Conservation (phyloP, 106 monocot species). For the Agapanthus africanus region DNA sequence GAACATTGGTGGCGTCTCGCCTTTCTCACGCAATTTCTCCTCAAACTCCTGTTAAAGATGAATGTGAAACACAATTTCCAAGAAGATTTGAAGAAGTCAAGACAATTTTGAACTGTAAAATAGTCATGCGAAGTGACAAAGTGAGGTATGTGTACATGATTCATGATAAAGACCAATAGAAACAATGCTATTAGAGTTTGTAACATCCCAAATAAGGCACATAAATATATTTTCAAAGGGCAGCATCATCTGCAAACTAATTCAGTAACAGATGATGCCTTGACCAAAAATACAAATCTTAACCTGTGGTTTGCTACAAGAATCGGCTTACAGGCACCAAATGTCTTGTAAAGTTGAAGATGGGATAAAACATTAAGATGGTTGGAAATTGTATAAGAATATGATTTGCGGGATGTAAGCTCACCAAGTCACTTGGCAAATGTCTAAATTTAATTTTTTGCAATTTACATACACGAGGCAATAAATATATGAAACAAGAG, state of each 20-base stretch:
- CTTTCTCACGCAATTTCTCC: conserved; percentile 93
- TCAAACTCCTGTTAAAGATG: conserved; percentile 70
- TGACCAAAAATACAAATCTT: not conserved
- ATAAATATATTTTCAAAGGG: not conserved
- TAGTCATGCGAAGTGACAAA: not conserved
- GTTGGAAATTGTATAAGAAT: not conserved
- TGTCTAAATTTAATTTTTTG: not conserved
- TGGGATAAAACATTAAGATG: not conserved
- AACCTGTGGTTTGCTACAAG: not conserved
- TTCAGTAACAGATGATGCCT: not conserved
- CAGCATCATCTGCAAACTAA: not conserved
- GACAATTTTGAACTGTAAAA: not conserved
- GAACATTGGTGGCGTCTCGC: conserved; percentile 94
- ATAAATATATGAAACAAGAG: not conserved
- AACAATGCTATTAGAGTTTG: no score
- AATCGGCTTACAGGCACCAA: not conserved
- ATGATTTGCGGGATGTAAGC: not conserved
- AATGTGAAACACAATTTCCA: not conserved
- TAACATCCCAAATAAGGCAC: not conserved
- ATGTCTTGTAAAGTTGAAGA: not conserved
- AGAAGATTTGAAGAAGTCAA: not conserved
- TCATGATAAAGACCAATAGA: not conserved
- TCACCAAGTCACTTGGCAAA: not conserved
- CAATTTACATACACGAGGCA: not conserved
- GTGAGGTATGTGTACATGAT: not conserved